Conservation (phyloP, 441 rosid genomes). For the Biscutella laevigata region DNA sequence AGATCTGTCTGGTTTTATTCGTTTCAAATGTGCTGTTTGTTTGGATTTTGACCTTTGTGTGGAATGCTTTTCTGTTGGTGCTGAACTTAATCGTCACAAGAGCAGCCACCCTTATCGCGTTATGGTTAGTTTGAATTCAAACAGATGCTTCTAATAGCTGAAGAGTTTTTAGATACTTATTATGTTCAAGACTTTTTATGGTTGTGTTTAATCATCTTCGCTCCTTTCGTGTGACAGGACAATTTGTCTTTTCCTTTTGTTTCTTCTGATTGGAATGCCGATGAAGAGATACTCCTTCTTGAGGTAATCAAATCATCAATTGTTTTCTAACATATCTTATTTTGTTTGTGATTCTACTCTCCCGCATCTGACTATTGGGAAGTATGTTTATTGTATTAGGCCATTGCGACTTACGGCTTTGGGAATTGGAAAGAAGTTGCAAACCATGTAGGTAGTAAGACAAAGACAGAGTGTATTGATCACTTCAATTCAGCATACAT, state of each 20-base stretch:
- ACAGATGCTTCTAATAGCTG: background rate
- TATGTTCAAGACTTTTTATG: background rate
- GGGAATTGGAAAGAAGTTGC: constrained; percentile 95
- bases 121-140: constrained; percentile 50
- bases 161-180: background rate
- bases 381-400: constrained; percentile 41
- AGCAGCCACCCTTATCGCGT: constrained; percentile 71
- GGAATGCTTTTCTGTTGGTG: constrained; percentile 81
- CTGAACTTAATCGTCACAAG: constrained; percentile 63
- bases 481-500: constrained; percentile 71
- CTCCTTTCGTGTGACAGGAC: constrained; percentile 54
- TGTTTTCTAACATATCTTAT: background rate
- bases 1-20: constrained; percentile 69
- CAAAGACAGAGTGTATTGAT: constrained; percentile 58
- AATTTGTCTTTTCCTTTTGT: constrained; percentile 83
- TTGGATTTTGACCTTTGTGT: constrained; percentile 87
- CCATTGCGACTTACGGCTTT: constrained; percentile 87
- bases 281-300: constrained; percentile 86
- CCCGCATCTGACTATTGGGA: constrained; percentile 21
- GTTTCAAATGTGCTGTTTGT: constrained; percentile 77
- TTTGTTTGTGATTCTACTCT: constrained; percentile 1
- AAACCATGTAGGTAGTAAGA: constrained; percentile 82
- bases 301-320: constrained; percentile 58
- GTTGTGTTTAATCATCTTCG: too few relatives aligned
- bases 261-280: constrained; percentile 89